Base-by-base conservation (phyloP, 345 rosid species). In the Populus alba region DNA sequence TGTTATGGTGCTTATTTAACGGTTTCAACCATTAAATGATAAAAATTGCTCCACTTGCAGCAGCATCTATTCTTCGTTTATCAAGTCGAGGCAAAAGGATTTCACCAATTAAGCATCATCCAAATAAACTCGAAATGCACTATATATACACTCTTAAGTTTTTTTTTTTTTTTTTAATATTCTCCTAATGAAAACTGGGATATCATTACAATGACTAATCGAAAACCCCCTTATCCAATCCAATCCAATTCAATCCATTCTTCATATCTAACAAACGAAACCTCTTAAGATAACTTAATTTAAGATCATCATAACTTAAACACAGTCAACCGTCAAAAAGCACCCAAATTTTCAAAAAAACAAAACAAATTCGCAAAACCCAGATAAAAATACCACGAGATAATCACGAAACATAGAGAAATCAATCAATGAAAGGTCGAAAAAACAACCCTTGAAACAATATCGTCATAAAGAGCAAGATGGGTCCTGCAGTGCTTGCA, bases 401-500 rank as follows among this genome's bases (percentile, higher is more conserved):
- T 13, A 7, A 78, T 71, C 53, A 71, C 6, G 38, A 68, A 61
- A 78, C 35, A 11, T 11, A 6, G 10, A 70, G 67, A 39, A 37
- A 73, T 35, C 76, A 78, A 29, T 57, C 72, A 73, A 70, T 72
- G 66, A 39, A 71, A 59, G 63, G 55, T 45, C 17, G 37, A 49
- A 57, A 39, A 8, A 78, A 69, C 65, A 55, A 92, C 99, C 98
- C 85, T 96, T 53, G 99, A 96, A 77, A 89, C 81, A 84, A 96
- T 86, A 83, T 96, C 92, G 39, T 92, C 92, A 39, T 12, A 82
- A 13, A 91, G 82, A 80, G 98, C 98, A 78, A 96, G 97, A 81
- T 90, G 97, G 81, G 97, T 92, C 85, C 83, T 88, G 85, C 99
- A 96, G 91, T 96, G 93, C 83, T 91, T 91, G 88, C 99, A 96